Evolutionary conservation across 2,329 filamentous ascomycete genomes (phyloP).

Genomic region (Colletotrichum graminicola): DNA sequence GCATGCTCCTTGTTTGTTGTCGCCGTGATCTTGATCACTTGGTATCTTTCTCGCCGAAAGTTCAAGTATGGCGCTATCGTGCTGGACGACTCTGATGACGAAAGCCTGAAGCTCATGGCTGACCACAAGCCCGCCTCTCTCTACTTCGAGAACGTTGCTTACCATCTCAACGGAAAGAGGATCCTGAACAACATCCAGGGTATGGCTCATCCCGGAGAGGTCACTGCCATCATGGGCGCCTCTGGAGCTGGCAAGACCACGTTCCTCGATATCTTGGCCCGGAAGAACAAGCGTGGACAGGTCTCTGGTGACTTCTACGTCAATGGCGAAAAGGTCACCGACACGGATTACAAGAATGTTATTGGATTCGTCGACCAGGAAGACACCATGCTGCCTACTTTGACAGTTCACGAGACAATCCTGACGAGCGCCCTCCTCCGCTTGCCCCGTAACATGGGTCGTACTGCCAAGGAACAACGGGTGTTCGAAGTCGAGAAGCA

Average conservation of each 20-base stretch:
- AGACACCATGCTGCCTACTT: slow-evolving; percentile 93
- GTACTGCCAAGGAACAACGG: slow-evolving; percentile 87
- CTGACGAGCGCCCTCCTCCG: slow-evolving; percentile 92
- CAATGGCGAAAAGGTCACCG: slow-evolving; percentile 90
- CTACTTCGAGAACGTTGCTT: slow-evolving; percentile 89
- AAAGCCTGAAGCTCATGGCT: slow-evolving; percentile 84
- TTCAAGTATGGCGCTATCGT: slow-evolving; percentile 79
- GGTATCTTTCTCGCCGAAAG: slow-evolving; percentile 87
- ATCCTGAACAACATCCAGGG: slow-evolving; percentile 87
- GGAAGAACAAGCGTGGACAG: slow-evolving; percentile 93
- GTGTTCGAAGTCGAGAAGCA: slow-evolving; percentile 96
- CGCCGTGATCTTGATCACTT: slow-evolving; percentile 83
- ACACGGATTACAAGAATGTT: slow-evolving; percentile 89
- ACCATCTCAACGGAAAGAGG: slow-evolving; percentile 86
- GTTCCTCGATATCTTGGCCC: slow-evolving; percentile 93
- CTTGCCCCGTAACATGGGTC: slow-evolving; percentile 92
- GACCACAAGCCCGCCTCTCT: slow-evolving; percentile 93
- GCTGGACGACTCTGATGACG: slow-evolving; percentile 90
- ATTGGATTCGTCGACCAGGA: slow-evolving; percentile 99
- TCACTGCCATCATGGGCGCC: slow-evolving; percentile 97
- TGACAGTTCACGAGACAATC: slow-evolving; percentile 98
- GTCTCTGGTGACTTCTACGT: slow-evolving; percentile 87
- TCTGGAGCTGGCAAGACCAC: slow-evolving; percentile 98
- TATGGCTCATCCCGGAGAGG: slow-evolving; percentile 92
- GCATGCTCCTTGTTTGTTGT: slow-evolving; percentile 88